phyloP scores from a whole-genome alignment of 2,329 filamentous ascomycete genomes.

The Penicillium griseofulvum region DNA sequence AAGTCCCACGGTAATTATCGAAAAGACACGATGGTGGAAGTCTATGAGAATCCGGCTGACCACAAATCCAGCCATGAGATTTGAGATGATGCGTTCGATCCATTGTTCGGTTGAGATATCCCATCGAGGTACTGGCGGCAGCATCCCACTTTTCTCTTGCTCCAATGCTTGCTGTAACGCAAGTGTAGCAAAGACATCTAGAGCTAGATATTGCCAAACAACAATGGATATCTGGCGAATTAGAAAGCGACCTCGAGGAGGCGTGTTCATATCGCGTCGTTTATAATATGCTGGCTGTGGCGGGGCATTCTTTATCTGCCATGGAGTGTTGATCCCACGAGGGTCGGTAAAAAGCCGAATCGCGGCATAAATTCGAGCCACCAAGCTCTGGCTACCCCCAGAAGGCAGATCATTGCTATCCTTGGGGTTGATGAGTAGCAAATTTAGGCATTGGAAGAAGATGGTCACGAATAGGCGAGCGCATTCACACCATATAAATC shows the following conservation, averaged over 20 bases:
- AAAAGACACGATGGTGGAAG: slow-evolving; percentile 13
- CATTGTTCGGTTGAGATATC: slow-evolving; percentile 12
- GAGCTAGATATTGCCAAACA: slow-evolving; percentile 16
- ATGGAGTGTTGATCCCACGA: slow-evolving; percentile 19
- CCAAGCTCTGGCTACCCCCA: background rate
- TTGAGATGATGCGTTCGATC: slow-evolving; percentile 9
- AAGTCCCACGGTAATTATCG: slow-evolving; percentile 14
- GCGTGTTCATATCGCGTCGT: background rate
- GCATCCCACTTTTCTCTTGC: background rate
- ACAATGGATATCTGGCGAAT: slow-evolving; percentile 14
- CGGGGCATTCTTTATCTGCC: slow-evolving; percentile 19
- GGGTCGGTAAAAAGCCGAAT: slow-evolving; percentile 5
- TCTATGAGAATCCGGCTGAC: slow-evolving; percentile 16
- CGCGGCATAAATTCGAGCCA: background rate
- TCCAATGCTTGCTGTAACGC: background rate
- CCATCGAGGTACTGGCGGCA: slow-evolving; percentile 7
- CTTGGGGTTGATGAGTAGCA: slow-evolving; percentile 8
- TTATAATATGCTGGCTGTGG: slow-evolving; percentile 10
- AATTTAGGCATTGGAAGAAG: slow-evolving; percentile 11
- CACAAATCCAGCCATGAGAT: slow-evolving; percentile 12
- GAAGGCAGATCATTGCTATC: slow-evolving; percentile 1
- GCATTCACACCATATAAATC: slow-evolving; percentile 15
- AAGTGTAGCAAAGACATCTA: slow-evolving; percentile 7
- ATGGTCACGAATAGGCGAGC: slow-evolving; percentile 11
- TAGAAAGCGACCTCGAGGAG: slow-evolving; percentile 14